Conservation (phyloP, 768 basidiomycete genomes). For the Leccinum ochraceum region DNA sequence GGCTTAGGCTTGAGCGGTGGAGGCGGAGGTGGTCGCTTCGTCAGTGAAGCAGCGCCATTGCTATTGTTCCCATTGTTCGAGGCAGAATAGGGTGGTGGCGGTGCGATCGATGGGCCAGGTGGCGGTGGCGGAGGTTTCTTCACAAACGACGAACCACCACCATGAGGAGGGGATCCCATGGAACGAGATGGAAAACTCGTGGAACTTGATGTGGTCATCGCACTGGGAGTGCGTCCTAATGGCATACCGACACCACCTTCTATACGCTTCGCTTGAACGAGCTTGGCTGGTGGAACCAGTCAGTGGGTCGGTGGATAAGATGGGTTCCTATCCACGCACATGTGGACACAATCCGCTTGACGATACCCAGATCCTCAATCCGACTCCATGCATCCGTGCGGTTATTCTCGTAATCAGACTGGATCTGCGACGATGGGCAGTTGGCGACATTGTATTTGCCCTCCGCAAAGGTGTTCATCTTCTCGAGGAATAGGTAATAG, state of each 20-base stretch:
- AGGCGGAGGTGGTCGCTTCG: slow-evolving; percentile 86
- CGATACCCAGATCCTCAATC: slow-evolving; percentile 79
- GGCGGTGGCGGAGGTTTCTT: slow-evolving; percentile 45
- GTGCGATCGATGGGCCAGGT: slow-evolving; percentile 36
- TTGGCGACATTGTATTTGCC: slow-evolving; percentile 75
- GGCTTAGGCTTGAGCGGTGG: slow-evolving; percentile 91
- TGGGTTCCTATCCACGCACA: slow-evolving; percentile 54
- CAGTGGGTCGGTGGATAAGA: neutral
- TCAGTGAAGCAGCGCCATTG: slow-evolving; percentile 35
- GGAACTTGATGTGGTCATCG: slow-evolving; percentile 29
- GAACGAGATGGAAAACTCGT: slow-evolving; percentile 26
- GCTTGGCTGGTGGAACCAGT: slow-evolving; percentile 49
- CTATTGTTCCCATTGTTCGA: slow-evolving; percentile 20
- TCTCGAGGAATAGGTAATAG: slow-evolving; percentile 93
- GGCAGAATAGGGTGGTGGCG: slow-evolving; percentile 43
- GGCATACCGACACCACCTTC: slow-evolving; percentile 37
- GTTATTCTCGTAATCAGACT: slow-evolving; percentile 72
- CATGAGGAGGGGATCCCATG: slow-evolving; percentile 25
- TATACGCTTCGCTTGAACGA: slow-evolving; percentile 59
- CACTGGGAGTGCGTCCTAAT: slow-evolving; percentile 31
- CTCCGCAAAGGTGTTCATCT: slow-evolving; percentile 83
- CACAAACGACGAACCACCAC: slow-evolving; percentile 34
- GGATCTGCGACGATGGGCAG: slow-evolving; percentile 67
- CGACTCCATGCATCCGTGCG: slow-evolving; percentile 80
- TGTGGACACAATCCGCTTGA: slow-evolving; percentile 82